These are phyloP conservation scores for Excoecaria agallocha DNA, from an alignment of 345 rosid genomes.

Conservation along the genomic window DNA sequence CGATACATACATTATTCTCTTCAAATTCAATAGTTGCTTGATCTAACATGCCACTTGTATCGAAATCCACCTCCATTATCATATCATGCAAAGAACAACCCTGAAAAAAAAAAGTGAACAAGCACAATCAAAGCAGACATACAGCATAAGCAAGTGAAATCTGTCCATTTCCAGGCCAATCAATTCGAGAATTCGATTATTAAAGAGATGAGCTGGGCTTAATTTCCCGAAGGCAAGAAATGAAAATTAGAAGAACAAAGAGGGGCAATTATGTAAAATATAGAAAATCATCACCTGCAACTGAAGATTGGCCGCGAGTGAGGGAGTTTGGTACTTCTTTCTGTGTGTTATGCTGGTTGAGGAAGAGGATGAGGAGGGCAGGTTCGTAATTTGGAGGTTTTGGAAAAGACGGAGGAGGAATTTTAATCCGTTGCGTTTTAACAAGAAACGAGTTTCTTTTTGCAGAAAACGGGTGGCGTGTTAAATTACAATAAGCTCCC, in stretches of 20 bases:
- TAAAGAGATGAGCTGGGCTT: background rate
- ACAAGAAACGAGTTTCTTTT: background rate
- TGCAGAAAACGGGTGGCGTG: background rate
- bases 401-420: background rate
- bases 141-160: background rate
- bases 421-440: background rate
- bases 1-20: slow-evolving; percentile 48
- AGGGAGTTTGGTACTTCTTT: background rate
- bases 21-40: slow-evolving; percentile 56
- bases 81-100: background rate
- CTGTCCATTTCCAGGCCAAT: background rate
- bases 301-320: background rate
- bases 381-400: slow-evolving; percentile 9
- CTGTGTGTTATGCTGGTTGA: background rate
- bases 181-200: background rate
- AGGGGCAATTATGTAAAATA: background rate
- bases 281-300: background rate
- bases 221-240: background rate
- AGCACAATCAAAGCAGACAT: background rate
- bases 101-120: background rate
- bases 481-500: background rate
- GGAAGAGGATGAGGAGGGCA: background rate
- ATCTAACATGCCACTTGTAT: slow-evolving; percentile 43
- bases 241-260: slow-evolving; percentile 1
- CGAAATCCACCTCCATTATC: slow-evolving; percentile 71